Evolutionary conservation across 495 filamentous ascomycete species (phyloP).

Genomic region (Barbatosphaeria neglecta): DNA sequence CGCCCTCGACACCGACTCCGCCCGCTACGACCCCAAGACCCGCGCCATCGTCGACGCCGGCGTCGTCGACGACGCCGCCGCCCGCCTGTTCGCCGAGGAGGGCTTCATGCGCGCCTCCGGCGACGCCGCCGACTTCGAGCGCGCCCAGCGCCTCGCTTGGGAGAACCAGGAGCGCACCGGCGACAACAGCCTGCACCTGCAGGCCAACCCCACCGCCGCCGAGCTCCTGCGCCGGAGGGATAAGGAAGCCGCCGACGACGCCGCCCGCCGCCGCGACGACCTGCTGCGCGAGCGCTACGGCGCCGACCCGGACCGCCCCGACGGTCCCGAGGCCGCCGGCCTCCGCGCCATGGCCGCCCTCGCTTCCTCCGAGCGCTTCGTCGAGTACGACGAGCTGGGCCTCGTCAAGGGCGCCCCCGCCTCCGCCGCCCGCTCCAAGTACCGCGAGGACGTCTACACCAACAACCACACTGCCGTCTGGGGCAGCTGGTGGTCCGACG

Average conservation of each 20-base stretch:
- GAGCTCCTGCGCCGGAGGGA: constrained; percentile 74
- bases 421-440: constrained; percentile 70
- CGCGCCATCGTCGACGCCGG: constrained; percentile 86
- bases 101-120: constrained; percentile 84
- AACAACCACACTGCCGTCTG: constrained; percentile 92
- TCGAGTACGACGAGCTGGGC: constrained; percentile 89
- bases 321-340: constrained; percentile 41
- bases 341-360: constrained; percentile 57
- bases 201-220: constrained; percentile 92
- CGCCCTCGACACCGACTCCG: constrained; percentile 89
- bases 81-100: constrained; percentile 85
- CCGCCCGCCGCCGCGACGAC: constrained; percentile 55
- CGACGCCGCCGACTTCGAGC: constrained; percentile 90
- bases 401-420: constrained; percentile 80
- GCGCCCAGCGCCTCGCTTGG: constrained; percentile 83
- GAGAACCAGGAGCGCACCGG: constrained; percentile 76
- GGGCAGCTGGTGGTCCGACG: constrained; percentile 95
- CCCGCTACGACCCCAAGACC: constrained; percentile 97
- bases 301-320: constrained; percentile 35
- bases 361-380: constrained; percentile 72
- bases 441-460: constrained; percentile 71
- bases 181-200: constrained; percentile 68
- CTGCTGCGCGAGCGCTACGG: constrained; percentile 78
- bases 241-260: constrained; percentile 54
- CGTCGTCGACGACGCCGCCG: constrained; percentile 69